phyloP scores from a whole-genome alignment of 2,329 filamentous ascomycete species.

The Aspergillus sp. region DNA sequence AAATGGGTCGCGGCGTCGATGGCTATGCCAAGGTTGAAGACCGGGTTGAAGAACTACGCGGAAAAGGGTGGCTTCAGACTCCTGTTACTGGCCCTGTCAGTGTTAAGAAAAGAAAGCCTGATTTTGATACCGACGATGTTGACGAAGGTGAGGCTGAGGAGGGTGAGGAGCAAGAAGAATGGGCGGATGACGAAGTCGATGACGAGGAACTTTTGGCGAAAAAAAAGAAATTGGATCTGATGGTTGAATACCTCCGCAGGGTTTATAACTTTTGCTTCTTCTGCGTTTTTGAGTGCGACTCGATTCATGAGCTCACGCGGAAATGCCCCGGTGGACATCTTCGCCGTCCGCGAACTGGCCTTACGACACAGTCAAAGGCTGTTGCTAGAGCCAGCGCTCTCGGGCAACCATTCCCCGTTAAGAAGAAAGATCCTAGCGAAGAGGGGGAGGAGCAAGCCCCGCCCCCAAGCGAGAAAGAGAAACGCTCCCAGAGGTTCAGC shows the following conservation, averaged over 20 bases:
- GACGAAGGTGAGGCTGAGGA: slow-evolving; percentile 69
- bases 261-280: slow-evolving; percentile 99
- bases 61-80: slow-evolving; percentile 74
- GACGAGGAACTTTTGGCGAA: slow-evolving; percentile 85
- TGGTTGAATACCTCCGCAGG: slow-evolving; percentile 93
- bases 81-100: slow-evolving; percentile 43
- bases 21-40: slow-evolving; percentile 80
- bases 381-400: slow-evolving; percentile 82
- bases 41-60: slow-evolving; percentile 76
- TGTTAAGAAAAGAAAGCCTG: slow-evolving; percentile 58
- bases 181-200: slow-evolving; percentile 70
- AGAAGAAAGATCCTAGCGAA: slow-evolving; percentile 67
- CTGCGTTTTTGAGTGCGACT: slow-evolving; percentile 98
- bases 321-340: slow-evolving; percentile 98
- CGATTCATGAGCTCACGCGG: slow-evolving; percentile 88
- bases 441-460: slow-evolving; percentile 65
- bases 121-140: slow-evolving; percentile 37
- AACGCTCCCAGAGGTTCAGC: slow-evolving; percentile 67
- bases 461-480: slow-evolving; percentile 71
- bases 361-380: slow-evolving; percentile 78
- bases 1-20: slow-evolving; percentile 75
- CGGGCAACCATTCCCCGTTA: slow-evolving; percentile 79
- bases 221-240: slow-evolving; percentile 94
- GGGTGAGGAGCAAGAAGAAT: slow-evolving; percentile 73
- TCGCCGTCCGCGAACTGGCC: slow-evolving; percentile 80